Evolutionary conservation across 257 asterid genomes (phyloP).

Genomic region (Plantago major): DNA sequence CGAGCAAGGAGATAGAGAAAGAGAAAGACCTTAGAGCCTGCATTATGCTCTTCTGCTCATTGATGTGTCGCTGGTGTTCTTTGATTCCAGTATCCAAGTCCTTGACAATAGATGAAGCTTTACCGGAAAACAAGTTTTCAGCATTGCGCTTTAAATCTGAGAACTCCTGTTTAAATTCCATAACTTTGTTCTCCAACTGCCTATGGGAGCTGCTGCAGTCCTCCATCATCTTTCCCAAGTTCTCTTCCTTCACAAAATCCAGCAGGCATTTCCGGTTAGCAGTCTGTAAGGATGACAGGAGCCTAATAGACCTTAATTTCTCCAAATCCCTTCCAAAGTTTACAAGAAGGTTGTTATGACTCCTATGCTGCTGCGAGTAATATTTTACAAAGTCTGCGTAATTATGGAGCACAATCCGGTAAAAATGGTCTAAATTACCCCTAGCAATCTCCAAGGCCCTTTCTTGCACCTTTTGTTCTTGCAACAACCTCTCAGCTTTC

Average conservation of each 20-base stretch:
- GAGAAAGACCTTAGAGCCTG: constrained; percentile 73
- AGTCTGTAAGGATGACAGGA: constrained; percentile 65
- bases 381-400: constrained; percentile 64
- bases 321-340: constrained; percentile 83
- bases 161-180: constrained; percentile 81
- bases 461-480: constrained; percentile 90
- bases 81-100: constrained; percentile 65
- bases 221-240: constrained; percentile 67
- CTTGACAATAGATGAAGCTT: constrained; percentile 61
- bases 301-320: constrained; percentile 64
- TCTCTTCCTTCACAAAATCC: constrained; percentile 89
- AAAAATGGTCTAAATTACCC: constrained; percentile 81
- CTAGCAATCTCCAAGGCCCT: constrained; percentile 86
- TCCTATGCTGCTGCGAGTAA: constrained; percentile 75
- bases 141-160: constrained; percentile 74
- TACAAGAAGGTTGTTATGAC: constrained; percentile 57
- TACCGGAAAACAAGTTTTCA: constrained; percentile 63
- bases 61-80: constrained; percentile 59
- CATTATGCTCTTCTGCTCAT: constrained; percentile 92
- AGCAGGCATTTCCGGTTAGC: constrained; percentile 64
- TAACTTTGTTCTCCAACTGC: constrained; percentile 90
- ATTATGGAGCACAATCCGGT: constrained; percentile 70
- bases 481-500: constrained; percentile 59
- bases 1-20: constrained; percentile 6
- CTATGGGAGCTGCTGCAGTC: constrained; percentile 81